Percentiles rank a stretch among this genome's conserved stretches.
phyloP scores from a whole-genome alignment of 495 filamentous ascomycete species.

The Cercophora newfieldiana region DNA sequence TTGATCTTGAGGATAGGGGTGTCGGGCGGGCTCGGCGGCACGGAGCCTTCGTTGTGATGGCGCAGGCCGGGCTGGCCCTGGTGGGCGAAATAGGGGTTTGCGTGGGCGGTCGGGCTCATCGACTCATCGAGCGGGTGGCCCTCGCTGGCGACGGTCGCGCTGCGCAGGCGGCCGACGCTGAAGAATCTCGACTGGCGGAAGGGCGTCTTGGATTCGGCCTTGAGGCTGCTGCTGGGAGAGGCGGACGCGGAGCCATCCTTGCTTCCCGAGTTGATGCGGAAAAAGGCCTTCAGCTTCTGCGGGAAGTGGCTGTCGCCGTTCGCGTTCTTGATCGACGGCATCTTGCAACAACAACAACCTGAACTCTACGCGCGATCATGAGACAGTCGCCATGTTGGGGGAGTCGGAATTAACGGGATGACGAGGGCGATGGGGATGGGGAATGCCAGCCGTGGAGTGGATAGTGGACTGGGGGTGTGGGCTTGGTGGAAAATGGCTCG shows the following conservation, averaged over 20 bases:
- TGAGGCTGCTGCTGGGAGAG: conserved; percentile 38
- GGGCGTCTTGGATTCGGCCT: conserved; percentile 58
- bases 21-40: conserved; percentile 95
- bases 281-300: conserved; percentile 94
- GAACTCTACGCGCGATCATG: conserved; percentile 26
- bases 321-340: conserved; percentile 43
- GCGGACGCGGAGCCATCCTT: conserved; percentile 31
- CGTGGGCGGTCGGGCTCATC: conserved; percentile 88
- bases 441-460: neutral
- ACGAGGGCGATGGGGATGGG: conserved; percentile 8
- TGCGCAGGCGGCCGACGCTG: conserved; percentile 72
- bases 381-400: conserved; percentile 33
- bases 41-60: conserved; percentile 91
- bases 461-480: neutral
- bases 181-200: conserved; percentile 85
- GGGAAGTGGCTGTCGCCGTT: conserved; percentile 66
- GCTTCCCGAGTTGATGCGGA: conserved; percentile 75
- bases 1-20: conserved; percentile 76
- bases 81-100: conserved; percentile 96
- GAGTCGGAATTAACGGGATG: conserved; percentile 3
- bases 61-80: conserved; percentile 90
- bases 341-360: conserved; percentile 23
- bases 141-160: conserved; percentile 89
- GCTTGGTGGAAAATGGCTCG: neutral
- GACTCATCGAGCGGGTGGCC: conserved; percentile 85